Conservation (phyloP, 495 filamentous ascomycete genomes). For the Aspergillus haitiensis region DNA sequence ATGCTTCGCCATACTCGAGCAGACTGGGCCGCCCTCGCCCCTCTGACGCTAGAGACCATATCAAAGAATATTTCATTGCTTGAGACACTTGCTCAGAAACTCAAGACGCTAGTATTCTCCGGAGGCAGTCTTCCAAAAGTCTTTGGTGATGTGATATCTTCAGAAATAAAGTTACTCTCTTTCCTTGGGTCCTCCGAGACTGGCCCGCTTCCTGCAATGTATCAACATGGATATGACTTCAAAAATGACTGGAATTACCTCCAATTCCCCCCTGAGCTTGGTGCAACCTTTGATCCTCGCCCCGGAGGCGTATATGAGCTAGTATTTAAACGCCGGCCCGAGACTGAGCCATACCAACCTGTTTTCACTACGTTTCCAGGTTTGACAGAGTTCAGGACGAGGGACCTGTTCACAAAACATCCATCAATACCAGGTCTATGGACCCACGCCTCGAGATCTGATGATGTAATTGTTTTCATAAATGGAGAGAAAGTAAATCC, state of each 20-base stretch:
- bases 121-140: constrained; percentile 9
- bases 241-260: constrained; percentile 18
- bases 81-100: neutral
- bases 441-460: constrained; percentile 13
- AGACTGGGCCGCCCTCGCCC: constrained; percentile 15
- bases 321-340: constrained; percentile 7
- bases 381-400: constrained; percentile 9
- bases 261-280: constrained; percentile 12
- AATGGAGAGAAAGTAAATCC: constrained; percentile 15
- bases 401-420: constrained; percentile 14
- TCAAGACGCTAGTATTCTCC: constrained; percentile 7
- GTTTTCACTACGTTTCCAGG: constrained; percentile 6
- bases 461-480: constrained; percentile 14
- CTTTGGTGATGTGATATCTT: constrained; percentile 9
- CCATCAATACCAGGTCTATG: constrained; percentile 12
- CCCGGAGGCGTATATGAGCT: constrained; percentile 14
- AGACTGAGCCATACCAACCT: constrained; percentile 12
- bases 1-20: constrained; percentile 9
- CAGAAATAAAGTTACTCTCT: constrained; percentile 6
- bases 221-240: constrained; percentile 15
- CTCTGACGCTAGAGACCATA: constrained; percentile 8
- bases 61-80: constrained; percentile 9
- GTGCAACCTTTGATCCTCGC: constrained; percentile 8
- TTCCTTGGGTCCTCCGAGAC: constrained; percentile 14
- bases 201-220: constrained; percentile 10